phyloP scores from a whole-genome alignment of 345 rosid species.

The Erodium maritimum region DNA sequence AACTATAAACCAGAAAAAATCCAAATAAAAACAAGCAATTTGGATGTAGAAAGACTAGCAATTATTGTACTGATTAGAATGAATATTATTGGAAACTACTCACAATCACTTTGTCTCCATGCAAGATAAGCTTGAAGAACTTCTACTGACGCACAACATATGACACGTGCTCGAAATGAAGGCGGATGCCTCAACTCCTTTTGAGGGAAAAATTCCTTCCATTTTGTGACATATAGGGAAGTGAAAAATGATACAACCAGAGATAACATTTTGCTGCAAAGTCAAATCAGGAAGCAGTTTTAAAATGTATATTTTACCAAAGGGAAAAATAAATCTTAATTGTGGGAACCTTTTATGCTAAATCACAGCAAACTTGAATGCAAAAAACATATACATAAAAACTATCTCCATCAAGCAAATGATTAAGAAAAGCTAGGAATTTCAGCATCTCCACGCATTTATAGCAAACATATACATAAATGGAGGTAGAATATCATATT shows the following conservation, averaged over 20 bases:
- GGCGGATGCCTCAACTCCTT: constrained; percentile 48
- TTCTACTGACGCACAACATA: constrained; percentile 57
- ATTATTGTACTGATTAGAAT: neutral
- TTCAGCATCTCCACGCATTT: neutral
- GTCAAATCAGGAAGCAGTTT: constrained; percentile 10
- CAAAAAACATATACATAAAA: neutral
- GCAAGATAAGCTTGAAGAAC: constrained; percentile 73
- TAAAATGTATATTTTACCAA: neutral
- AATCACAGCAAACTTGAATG: neutral
- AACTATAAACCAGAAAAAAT: neutral
- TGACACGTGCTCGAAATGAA: constrained; percentile 46
- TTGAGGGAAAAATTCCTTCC: constrained; percentile 59
- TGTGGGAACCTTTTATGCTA: neutral
- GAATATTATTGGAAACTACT: constrained; percentile 12
- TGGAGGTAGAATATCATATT: neutral
- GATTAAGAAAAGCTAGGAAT: neutral
- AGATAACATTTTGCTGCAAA: constrained; percentile 71
- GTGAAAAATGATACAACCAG: constrained; percentile 61
- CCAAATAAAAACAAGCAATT: neutral
- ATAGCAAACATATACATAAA: neutral
- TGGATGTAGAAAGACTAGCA: neutral
- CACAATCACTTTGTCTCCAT: constrained; percentile 88
- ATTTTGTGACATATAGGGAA: constrained; percentile 51
- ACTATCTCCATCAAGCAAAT: neutral
- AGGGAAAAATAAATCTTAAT: neutral